A percentile compares a stretch with the other conserved stretches of the same genome.
Evolutionary conservation across 2,329 filamentous ascomycete genomes (phyloP).

Genomic region (Microcyclosporella mali): DNA sequence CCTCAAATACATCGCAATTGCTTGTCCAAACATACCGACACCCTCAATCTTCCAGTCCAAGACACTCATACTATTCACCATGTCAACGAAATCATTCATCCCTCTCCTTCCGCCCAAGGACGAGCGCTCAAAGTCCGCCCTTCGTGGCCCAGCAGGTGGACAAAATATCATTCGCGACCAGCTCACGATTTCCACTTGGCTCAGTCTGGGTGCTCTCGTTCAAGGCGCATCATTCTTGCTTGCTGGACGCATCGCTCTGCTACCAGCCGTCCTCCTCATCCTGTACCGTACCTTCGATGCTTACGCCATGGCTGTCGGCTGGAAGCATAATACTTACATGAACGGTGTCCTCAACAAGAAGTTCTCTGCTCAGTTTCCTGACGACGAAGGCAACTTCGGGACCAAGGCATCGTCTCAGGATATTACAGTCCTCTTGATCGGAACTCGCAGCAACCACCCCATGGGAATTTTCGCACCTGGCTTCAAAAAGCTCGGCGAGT

Average conservation of each 20-base stretch:
- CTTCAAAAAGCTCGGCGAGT: conserved; percentile 34
- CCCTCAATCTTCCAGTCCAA: too few relatives aligned
- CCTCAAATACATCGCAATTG: too few relatives aligned
- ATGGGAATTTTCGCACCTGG: conserved; percentile 46
- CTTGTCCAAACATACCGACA: too few relatives aligned
- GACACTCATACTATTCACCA: too few relatives aligned
- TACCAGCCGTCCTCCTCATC: conserved; percentile 32
- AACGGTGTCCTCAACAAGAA: conserved; percentile 32
- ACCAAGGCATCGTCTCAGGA: conserved; percentile 27
- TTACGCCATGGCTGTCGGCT: conserved; percentile 30
- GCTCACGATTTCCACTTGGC: conserved; percentile 38
- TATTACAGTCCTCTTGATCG: conserved; percentile 37
- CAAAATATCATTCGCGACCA: conserved; percentile 30
- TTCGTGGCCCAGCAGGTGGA: conserved; percentile 10
- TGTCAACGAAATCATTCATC: conserved; percentile 7
- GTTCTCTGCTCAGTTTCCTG: conserved; percentile 35
- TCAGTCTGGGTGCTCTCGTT: conserved; percentile 35
- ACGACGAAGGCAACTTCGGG: conserved; percentile 29
- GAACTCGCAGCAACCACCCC: conserved; percentile 35
- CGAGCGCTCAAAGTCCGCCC: conserved; percentile 8
- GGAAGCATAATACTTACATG: conserved; percentile 36
- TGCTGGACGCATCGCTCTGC: conserved; percentile 32
- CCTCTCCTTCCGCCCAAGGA: conserved; percentile 12
- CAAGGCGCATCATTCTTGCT: conserved; percentile 35
- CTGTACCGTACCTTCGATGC: conserved; percentile 31